phyloP scores from a whole-genome alignment of 495 filamentous ascomycete species.

The Geoglossum glabrum region DNA sequence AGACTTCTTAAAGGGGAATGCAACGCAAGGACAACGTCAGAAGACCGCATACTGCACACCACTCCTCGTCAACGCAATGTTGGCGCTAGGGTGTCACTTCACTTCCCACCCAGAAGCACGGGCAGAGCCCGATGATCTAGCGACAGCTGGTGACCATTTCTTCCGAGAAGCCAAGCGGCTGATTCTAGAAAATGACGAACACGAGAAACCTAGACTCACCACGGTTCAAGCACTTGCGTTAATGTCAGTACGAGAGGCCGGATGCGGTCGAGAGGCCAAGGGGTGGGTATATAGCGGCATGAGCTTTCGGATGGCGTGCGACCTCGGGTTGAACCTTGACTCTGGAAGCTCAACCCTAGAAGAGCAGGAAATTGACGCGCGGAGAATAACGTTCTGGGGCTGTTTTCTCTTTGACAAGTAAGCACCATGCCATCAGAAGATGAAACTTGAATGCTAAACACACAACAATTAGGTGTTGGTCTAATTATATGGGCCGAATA shows the following conservation, averaged over 20 bases:
- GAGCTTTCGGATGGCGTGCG: conserved; percentile 96
- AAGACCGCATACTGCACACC: conserved; percentile 64
- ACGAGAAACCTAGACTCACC: conserved; percentile 75
- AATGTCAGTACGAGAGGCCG: conserved; percentile 93
- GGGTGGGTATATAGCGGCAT: conserved; percentile 98
- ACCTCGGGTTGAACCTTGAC: conserved; percentile 85
- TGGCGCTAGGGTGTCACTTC: conserved; percentile 93
- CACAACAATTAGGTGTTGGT: conserved; percentile 53
- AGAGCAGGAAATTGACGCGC: conserved; percentile 73
- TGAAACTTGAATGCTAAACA: not conserved
- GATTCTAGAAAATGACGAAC: conserved; percentile 79
- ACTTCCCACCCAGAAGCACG: conserved; percentile 55
- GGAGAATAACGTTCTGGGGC: conserved; percentile 93
- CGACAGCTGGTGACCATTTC: conserved; percentile 90
- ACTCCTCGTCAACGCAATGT: conserved; percentile 82
- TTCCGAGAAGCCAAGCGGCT: conserved; percentile 87
- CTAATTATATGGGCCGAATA: conserved; percentile 85
- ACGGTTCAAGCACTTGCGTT: conserved; percentile 86
- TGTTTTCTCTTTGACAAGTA: conserved; percentile 93
- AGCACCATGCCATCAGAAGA: too few relatives aligned
- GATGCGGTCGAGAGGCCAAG: conserved; percentile 83
- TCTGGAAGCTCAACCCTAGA: conserved; percentile 40
- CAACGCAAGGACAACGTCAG: conserved; percentile 22
- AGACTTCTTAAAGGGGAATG: conserved; percentile 54
- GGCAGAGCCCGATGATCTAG: conserved; percentile 44